Evolutionary conservation across 2,329 filamentous ascomycete genomes (phyloP).

Genomic region (Shiraia sp.): DNA sequence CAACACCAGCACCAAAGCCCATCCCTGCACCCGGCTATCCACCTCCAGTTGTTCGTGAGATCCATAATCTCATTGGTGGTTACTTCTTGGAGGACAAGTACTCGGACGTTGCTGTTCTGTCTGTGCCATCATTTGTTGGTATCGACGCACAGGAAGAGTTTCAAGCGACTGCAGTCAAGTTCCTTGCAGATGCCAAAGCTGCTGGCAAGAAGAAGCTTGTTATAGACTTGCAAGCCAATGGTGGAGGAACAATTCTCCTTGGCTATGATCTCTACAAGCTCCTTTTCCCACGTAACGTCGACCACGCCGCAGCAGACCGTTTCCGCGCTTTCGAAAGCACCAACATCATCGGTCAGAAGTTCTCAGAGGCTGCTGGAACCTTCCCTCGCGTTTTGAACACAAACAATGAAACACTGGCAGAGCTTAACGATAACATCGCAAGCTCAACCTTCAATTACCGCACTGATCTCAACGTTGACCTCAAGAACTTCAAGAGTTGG

Average conservation of each 20-base stretch:
- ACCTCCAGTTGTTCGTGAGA: constrained; percentile 47
- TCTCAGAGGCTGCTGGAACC: constrained; percentile 36
- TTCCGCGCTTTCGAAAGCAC: constrained; percentile 56
- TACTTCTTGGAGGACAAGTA: constrained; percentile 53
- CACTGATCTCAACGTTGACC: constrained; percentile 52
- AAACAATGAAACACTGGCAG: constrained; percentile 44
- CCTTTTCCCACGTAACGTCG: constrained; percentile 55
- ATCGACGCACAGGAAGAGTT: constrained; percentile 40
- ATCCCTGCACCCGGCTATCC: constrained; percentile 50
- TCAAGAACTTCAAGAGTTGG: constrained; percentile 54
- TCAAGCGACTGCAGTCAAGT: constrained; percentile 47
- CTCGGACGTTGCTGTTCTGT: constrained; percentile 52
- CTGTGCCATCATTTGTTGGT: constrained; percentile 49
- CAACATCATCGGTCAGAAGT: constrained; percentile 49
- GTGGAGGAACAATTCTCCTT: constrained; percentile 62
- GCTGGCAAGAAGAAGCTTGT: constrained; percentile 64
- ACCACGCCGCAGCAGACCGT: constrained; percentile 56
- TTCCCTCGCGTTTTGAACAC: constrained; percentile 36
- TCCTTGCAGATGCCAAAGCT: constrained; percentile 50
- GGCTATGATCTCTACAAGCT: constrained; percentile 66
- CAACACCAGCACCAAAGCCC: constrained; percentile 22
- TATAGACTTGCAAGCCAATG: constrained; percentile 62
- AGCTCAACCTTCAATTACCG: constrained; percentile 53
- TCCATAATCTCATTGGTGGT: constrained; percentile 50
- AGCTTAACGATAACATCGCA: constrained; percentile 40